Base-by-base conservation (phyloP, 2,329 filamentous ascomycete species). In the Aureobasidium melanogenum region DNA sequence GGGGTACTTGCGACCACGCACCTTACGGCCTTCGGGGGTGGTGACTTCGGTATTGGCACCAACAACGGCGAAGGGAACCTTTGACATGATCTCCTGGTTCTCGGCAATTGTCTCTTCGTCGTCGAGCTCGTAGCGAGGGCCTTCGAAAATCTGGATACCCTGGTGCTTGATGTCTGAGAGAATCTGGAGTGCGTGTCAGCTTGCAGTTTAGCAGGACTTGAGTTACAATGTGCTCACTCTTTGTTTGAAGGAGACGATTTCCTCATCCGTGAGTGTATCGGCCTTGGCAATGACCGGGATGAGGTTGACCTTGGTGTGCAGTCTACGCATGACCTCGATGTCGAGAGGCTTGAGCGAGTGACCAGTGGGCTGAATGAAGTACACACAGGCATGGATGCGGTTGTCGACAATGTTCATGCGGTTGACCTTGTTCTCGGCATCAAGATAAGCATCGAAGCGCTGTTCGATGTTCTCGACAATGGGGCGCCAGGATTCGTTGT, bases 81-180 rank as follows among this genome's bases (percentile, higher is more conserved):
- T 97, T 75, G 93, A 97, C 91, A 99, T 94, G 77, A 99, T 99
- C 81, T 99, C 94, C 77, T 96, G 94, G 84, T 99, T 99, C 84
- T 99, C 94, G 28, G 94, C 94, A 75, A 99, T 97, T 39, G 94
- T 99, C 84, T 99, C 94, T 79, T 99, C 94, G 68, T 99, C 94
- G 72, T 99, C 94, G 65, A 97, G 88, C 79, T 99, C 94, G 78
- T 99, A 99, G 68, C 93, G 89, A 67, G 94, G 94, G 8, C 94
- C 94, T 77, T 99, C 94, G 75, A 99, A 99, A 79, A 99, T 99
- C 77, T 97, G 92, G 72, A 99, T 97, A 71, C 88, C 89, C 80
- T 99, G 93, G 80, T 96, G 87, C 78, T 94, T 88, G 77, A 99
- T 97, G 74, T 99, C 94, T 72, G 91, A 85, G 68, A 97, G 86